Evolutionary conservation across 805 yeast species (phyloP).

Genomic region (Candida anglica): DNA sequence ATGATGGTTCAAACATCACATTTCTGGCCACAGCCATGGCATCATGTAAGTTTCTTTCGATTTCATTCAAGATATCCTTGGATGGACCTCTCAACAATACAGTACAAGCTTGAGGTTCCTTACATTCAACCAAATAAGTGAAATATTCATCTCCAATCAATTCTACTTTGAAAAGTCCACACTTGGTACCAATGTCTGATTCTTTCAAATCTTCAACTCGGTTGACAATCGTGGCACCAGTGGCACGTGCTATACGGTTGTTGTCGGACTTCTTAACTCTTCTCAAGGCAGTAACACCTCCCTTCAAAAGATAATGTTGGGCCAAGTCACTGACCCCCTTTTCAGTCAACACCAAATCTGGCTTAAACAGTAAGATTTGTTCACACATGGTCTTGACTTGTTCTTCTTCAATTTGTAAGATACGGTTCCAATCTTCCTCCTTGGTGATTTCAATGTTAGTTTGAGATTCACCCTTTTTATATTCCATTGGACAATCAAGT

Average conservation of each 20-base stretch:
- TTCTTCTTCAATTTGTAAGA: conserved; percentile 95
- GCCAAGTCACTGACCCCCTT: conserved; percentile 98
- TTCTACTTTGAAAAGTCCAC: conserved; percentile 91
- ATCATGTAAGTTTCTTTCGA: conserved; percentile 95
- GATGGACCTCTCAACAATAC: conserved; percentile 92
- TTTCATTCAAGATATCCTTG: conserved; percentile 92
- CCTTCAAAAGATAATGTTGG: conserved; percentile 91
- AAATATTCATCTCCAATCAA: conserved; percentile 97
- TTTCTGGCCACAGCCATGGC: conserved; percentile 98
- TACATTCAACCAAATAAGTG: conserved; percentile 76
- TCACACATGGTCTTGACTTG: conserved; percentile 88
- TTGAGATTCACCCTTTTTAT: conserved; percentile 98
- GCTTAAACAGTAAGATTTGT: conserved; percentile 76
- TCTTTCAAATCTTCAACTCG: conserved; percentile 93
- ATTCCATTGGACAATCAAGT: conserved; percentile 95
- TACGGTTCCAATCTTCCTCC: conserved; percentile 94
- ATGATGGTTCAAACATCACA: conserved; percentile 88
- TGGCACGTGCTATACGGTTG: conserved; percentile 93
- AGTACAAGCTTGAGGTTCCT: conserved; percentile 90
- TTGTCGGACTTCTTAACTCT: conserved; percentile 94
- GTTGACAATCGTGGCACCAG: conserved; percentile 96
- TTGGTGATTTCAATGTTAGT: conserved; percentile 95
- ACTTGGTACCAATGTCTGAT: conserved; percentile 79
- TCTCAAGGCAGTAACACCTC: conserved; percentile 88
- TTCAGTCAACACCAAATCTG: conserved; percentile 93